These are phyloP conservation scores for Blastomyces parvus DNA, from an alignment of 2,329 filamentous ascomycete species.

Conservation along the genomic window DNA sequence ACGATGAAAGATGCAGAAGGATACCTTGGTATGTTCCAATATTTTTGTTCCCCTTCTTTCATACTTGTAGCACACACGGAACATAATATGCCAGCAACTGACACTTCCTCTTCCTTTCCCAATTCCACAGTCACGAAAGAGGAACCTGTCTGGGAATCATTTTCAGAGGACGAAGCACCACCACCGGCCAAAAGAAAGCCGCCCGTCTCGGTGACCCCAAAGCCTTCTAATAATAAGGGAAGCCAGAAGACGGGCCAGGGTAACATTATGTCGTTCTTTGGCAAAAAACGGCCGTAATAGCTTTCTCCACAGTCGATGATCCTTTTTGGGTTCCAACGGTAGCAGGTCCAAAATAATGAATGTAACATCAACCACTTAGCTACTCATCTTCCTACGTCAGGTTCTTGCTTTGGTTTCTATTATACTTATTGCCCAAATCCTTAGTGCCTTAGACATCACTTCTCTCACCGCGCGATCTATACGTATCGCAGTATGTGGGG, in stretches of 20 bases:
- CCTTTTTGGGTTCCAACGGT: background rate
- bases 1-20: slow-evolving; percentile 80
- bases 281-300: slow-evolving; percentile 53
- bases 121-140: slow-evolving; percentile 63
- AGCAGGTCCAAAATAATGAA: background rate
- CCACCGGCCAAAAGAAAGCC: slow-evolving; percentile 41
- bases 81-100: background rate
- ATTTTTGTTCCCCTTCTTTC: background rate
- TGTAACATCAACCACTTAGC: background rate
- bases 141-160: slow-evolving; percentile 79
- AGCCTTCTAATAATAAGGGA: slow-evolving; percentile 46
- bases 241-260: slow-evolving; percentile 51
- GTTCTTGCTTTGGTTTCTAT: background rate
- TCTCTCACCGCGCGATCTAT: background rate
- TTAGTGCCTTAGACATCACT: background rate
- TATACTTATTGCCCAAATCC: background rate
- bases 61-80: background rate
- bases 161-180: slow-evolving; percentile 74
- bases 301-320: background rate
- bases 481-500: no score
- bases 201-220: slow-evolving; percentile 33
- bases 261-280: slow-evolving; percentile 87
- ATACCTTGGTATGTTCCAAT: slow-evolving; percentile 60
- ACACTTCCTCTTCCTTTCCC: background rate
- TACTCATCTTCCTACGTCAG: background rate